A percentile compares a stretch with the other conserved stretches of the same genome.
These are phyloP conservation scores for Penicillium sp. DNA, from an alignment of 2,329 filamentous ascomycete genomes.

Conservation along the genomic window DNA sequence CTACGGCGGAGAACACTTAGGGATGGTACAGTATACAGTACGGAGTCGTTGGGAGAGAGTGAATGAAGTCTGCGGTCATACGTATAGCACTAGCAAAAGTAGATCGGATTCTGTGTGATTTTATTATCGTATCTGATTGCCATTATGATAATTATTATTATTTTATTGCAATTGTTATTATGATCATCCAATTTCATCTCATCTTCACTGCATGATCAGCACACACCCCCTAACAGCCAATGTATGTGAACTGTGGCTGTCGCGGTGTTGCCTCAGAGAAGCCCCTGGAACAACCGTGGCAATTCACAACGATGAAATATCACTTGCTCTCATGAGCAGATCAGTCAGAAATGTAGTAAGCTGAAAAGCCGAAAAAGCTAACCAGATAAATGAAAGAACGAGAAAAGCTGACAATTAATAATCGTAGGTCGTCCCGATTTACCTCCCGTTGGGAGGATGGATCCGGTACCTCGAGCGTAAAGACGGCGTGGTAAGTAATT, in stretches of 20 bases:
- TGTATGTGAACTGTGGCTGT: neutral
- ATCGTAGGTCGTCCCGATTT: neutral
- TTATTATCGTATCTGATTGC: neutral
- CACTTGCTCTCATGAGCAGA: neutral
- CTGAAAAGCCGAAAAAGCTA: neutral
- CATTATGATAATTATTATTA: neutral
- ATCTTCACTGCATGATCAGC: conserved; percentile 4
- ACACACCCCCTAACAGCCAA: neutral
- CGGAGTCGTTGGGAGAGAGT: neutral
- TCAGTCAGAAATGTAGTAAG: neutral
- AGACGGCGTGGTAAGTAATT: neutral
- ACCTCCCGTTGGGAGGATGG: neutral
- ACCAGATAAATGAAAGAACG: too few species aligned
- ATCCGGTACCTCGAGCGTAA: neutral
- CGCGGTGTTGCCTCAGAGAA: neutral
- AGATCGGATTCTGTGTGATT: neutral
- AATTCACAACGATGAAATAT: neutral
- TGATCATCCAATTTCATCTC: neutral
- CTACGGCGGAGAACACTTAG: neutral
- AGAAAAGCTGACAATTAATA: conserved; percentile 4
- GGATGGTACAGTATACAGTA: neutral
- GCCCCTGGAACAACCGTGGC: neutral
- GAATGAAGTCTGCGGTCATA: neutral
- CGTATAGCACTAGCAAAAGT: neutral
- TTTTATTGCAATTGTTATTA: neutral